phyloP scores from a whole-genome alignment of 2,329 filamentous ascomycete genomes.

The Shiraia bambusicola region DNA sequence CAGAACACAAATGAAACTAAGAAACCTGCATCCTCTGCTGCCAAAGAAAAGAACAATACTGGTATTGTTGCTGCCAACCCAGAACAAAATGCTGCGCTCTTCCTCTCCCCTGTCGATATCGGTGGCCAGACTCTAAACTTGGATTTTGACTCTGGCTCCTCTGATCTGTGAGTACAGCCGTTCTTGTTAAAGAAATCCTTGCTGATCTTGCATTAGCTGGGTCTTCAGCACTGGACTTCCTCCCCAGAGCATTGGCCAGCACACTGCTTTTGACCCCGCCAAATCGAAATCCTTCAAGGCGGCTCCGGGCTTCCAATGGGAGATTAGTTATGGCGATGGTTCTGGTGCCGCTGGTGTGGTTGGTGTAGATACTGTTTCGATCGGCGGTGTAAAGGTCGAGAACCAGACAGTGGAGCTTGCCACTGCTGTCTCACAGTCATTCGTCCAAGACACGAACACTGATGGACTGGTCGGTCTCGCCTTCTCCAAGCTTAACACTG shows the following conservation, averaged over 20 bases:
- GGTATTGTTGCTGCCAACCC: constrained; percentile 66
- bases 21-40: constrained; percentile 25
- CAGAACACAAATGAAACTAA: constrained; percentile 13
- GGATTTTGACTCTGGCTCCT: constrained; percentile 75
- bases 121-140: constrained; percentile 69
- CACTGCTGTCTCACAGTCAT: constrained; percentile 58
- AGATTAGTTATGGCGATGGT: constrained; percentile 69
- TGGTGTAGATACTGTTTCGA: constrained; percentile 66
- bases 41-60: constrained; percentile 37
- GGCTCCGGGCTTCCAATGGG: constrained; percentile 57
- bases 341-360: constrained; percentile 65
- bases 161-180: constrained; percentile 59
- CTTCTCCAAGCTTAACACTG: constrained; percentile 65
- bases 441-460: constrained; percentile 60
- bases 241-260: constrained; percentile 48
- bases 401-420: constrained; percentile 70
- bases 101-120: constrained; percentile 68
- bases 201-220: constrained; percentile 54
- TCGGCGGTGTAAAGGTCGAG: constrained; percentile 64
- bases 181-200: neutral
- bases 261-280: constrained; percentile 57
- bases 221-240: constrained; percentile 66
- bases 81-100: constrained; percentile 66
- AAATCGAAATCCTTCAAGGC: constrained; percentile 55
- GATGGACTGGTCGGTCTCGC: constrained; percentile 71